Base-by-base conservation (phyloP, 2,329 filamentous ascomycete species). In the Aaosphaeria arxii region DNA sequence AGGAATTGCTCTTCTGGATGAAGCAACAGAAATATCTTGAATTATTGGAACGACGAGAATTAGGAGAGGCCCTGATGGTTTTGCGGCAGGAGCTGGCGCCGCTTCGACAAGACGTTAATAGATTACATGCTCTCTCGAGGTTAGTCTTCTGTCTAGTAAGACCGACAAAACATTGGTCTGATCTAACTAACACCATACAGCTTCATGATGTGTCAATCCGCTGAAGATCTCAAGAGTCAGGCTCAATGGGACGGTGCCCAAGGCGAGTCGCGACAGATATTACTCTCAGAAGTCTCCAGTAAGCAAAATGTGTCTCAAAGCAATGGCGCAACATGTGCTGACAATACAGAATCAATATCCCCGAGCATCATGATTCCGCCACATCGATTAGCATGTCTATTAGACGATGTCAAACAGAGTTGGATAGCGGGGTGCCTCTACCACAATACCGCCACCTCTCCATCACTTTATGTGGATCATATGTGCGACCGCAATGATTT, bases 331-430 rank as follows among this genome's bases (percentile, higher is more conserved):
- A 24, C 17, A 24, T 24, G 17, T 24, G 17, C 17, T 24, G 17
- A 24, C 17, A 24, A 24, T 24, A 13, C 58, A 92, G 88, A 81
- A 76, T 96, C 84, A 48, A 95, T 99, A 67, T 96, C 94, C 1
- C 92, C 94, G 0, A 94, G 91, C 4, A 89, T 96, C 40, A 97
- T 99, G 91, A 87, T 99, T 46, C 94, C 94, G 1, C 89, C 96
- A 63, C 89, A 94, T 67, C 86, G 94, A 5, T 77, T 99, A 40
- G 89, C 90, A 1, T 80, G 85, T 32, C 76, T 99, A 11, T 75
- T 99, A 45, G 80, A 91, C 48, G 85, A 95, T 56, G 85, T 96
- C 35, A 96, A 96, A 66, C 80, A 86, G 52, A 83, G 80, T 53
- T 92, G 96, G 72, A 88, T 96, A 49, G 82, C 85, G 44, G 83